Base-by-base conservation (phyloP, 148 eudicot species). In the Rhododendron molle region DNA sequence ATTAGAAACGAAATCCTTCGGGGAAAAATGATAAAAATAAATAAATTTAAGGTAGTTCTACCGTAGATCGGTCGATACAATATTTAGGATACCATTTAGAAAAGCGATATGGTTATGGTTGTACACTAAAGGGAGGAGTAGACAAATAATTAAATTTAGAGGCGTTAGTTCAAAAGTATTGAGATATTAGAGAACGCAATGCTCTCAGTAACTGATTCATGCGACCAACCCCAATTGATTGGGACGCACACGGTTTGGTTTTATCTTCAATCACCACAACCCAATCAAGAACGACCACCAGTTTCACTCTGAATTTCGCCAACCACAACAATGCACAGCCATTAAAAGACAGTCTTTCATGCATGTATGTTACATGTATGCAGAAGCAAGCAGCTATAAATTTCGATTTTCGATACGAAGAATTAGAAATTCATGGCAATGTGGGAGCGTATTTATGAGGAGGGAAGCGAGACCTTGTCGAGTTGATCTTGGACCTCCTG, bases 401-500 rank as follows among this genome's bases (percentile, higher is more conserved):
- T 71, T 30, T 15, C 20, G 20, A 71, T 1, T 28, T 71, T 14
- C 20, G 40, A 71, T 14, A 4, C 20, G 2, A 71, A 71, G 2
- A 71, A 71, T 71, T 14, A 4, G 38, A 30, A 71, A 71, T 28
- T 71, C 76, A 71, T 71, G 2, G 40, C 16, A 13, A 67, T 10
- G 30, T n/a, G 78, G 3, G 21, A 7, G 4, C 21, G 23, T 46
- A 69, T 4, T 11, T 18, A 3, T 12, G 1, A n/a, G 32, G 23
- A 12, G 65, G 77, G 54, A 80, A 44, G 38, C 18, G 3, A 47
- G 34, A 94, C 99, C 98, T 95, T 95, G 69, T 97, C 99, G 67
- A 97, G 96, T 72, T 97, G 94, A 78, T 95, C 99, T 84, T 97
- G 98, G 43, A 92, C 88, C 86, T 97, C 99, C 87, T 97, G 99